These are phyloP conservation scores for Stevia rebaudiana DNA, from an alignment of 140 eudicot genomes.

Conservation along the genomic window DNA sequence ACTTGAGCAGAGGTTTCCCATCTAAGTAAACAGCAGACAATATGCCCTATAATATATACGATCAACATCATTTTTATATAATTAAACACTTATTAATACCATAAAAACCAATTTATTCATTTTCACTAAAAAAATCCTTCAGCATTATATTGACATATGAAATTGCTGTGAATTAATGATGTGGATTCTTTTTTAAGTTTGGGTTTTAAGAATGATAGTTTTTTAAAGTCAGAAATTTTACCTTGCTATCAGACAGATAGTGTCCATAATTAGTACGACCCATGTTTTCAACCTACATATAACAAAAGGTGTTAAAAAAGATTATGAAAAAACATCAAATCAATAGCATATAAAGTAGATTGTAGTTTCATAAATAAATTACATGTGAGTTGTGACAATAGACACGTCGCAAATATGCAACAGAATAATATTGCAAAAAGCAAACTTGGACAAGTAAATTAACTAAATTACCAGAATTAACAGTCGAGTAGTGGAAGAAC, in stretches of 20 bases:
- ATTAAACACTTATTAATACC: neutral
- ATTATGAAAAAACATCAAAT: neutral
- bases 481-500: slow-evolving; percentile 50
- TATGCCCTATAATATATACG: slow-evolving; percentile 50
- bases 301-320: slow-evolving; percentile 1
- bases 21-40: slow-evolving; percentile 67
- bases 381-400: neutral
- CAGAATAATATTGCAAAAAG: neutral
- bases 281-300: slow-evolving; percentile 83
- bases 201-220: neutral
- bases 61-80: slow-evolving; percentile 2
- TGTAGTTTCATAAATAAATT: neutral
- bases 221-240: slow-evolving; percentile 17
- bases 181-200: neutral
- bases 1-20: slow-evolving; percentile 53
- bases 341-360: neutral
- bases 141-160: neutral
- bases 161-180: neutral
- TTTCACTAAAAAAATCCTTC: neutral
- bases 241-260: slow-evolving; percentile 76
- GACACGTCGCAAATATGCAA: neutral
- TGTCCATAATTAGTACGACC: slow-evolving; percentile 85
- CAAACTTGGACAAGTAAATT: neutral
- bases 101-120: neutral
- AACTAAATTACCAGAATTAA: slow-evolving; percentile 52